Base-by-base conservation (phyloP, 106 monocot species). In the Gastrodia elata region DNA sequence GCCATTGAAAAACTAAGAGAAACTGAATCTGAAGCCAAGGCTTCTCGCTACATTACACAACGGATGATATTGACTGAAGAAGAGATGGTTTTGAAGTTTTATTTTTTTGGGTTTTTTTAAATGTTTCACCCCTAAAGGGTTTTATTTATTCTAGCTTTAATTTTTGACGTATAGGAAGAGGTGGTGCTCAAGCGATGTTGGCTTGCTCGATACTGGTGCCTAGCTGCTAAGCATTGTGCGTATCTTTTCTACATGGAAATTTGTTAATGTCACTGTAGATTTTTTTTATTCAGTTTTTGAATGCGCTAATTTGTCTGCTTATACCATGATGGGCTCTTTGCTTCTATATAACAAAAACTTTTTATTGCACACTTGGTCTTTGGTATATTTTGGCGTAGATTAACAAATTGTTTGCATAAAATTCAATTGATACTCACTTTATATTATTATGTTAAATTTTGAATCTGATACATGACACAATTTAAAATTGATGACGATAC, bases 201-300 rank as follows among this genome's bases (percentile, higher is more conserved):
- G 96, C 92, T 97, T 77, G 90, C 96, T 74, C 89, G 92, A 16
- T 90, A 97, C 39, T 97, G 96, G 96, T 92, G 92, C 42, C 84
- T 97, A 74, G 96, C 96, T 58, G 80, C 86, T 77, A 79, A 73
- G 43, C 75, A 84, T 81, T 92, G 96, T 97, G 90, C 83, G 57
- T 16, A 38, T 25, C 27, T 8, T 65, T 42, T 64, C 6, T 64
- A 39, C 27, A 70, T 42, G 6, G 39, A 46, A 18, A 32, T 8
- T 61, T 52, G 11, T 30, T 8, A 32, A 61, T 61, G 30, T 61
- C 26, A 61, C 13, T 0, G 32, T 14, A 30, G 9, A 30, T 52
- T 52, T 52, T 52, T 52, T 3, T 52, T 22, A 22, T 5, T 24
- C 52, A n/a, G 18, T 22, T 52, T 52, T 52, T 52, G 5, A 52